Conservation (phyloP, 208 protist genomes). For the Wallacemonas sp. region DNA sequence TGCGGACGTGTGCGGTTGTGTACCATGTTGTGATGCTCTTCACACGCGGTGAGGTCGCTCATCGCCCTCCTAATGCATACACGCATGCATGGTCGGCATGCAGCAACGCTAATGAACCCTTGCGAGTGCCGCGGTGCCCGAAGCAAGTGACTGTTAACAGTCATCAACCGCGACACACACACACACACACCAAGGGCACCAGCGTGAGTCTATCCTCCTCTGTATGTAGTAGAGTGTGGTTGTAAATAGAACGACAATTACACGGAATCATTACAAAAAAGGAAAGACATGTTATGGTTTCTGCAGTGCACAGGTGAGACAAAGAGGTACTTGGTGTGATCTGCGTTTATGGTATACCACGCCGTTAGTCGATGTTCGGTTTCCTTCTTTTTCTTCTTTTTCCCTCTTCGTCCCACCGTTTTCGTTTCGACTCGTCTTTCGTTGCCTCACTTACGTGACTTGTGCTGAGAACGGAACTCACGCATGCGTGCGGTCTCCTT, state of each 20-base stretch:
- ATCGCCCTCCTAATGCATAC: too few relatives aligned
- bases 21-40: too few relatives aligned
- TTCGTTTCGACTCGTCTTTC: slow-evolving; percentile 1
- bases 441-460: slow-evolving; percentile 54
- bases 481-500: slow-evolving; percentile 86
- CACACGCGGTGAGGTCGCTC: too few relatives aligned
- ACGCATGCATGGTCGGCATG: too few relatives aligned
- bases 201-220: too few relatives aligned
- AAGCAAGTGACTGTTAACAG: too few relatives aligned
- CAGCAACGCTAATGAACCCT: too few relatives aligned
- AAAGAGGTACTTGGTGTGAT: not conserved
- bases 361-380: slow-evolving; percentile 1
- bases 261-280: not conserved
- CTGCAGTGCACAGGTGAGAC: not conserved
- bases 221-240: not conserved
- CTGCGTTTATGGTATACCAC: not conserved
- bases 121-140: too few relatives aligned
- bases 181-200: too few relatives aligned
- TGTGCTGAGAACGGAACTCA: slow-evolving; percentile 91
- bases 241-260: slow-evolving; percentile 1
- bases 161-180: too few relatives aligned
- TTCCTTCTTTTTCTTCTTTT: slow-evolving; percentile 12
- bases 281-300: slow-evolving; percentile 2
- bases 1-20: too few relatives aligned
- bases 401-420: too few relatives aligned